These are phyloP conservation scores for Celoporthe dispersa DNA, from an alignment of 2,329 filamentous ascomycete genomes.

Conservation along the genomic window DNA sequence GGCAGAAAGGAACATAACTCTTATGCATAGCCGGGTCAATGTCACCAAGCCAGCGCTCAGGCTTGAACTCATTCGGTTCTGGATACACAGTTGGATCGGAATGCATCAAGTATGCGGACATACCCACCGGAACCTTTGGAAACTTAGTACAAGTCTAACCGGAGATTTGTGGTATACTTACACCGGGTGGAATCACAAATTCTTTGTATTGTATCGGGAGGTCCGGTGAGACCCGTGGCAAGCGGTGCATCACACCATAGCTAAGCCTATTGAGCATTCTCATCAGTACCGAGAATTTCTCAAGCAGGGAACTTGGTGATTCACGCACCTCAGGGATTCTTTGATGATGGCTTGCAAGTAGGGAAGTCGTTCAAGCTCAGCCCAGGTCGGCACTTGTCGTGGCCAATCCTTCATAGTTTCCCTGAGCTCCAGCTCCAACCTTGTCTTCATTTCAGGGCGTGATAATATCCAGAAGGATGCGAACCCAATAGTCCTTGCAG, in stretches of 20 bases:
- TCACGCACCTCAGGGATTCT: neutral
- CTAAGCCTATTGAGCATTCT: neutral
- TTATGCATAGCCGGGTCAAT: neutral
- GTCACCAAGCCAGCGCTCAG: constrained; percentile 33
- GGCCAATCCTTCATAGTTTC: neutral
- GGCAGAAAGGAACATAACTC: neutral
- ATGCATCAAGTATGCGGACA: constrained; percentile 35
- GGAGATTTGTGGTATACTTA: neutral
- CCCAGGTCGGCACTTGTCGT: neutral
- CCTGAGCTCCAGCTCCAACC: neutral
- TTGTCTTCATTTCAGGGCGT: neutral
- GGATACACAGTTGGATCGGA: constrained; percentile 34
- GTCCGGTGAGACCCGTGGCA: neutral
- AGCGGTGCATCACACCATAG: neutral
- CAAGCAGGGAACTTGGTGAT: too few species aligned
- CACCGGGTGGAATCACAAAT: neutral
- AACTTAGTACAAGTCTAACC: too few species aligned
- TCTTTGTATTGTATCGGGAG: neutral
- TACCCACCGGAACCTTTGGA: constrained; percentile 26
- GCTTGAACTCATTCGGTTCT: constrained; percentile 33
- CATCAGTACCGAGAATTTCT: neutral
- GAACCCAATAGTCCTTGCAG: too few species aligned
- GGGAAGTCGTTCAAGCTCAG: neutral
- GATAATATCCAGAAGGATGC: too few species aligned
- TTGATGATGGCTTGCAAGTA: neutral